Base-by-base conservation (phyloP, 257 asterid genomes). In the Solanum chmielewskii region DNA sequence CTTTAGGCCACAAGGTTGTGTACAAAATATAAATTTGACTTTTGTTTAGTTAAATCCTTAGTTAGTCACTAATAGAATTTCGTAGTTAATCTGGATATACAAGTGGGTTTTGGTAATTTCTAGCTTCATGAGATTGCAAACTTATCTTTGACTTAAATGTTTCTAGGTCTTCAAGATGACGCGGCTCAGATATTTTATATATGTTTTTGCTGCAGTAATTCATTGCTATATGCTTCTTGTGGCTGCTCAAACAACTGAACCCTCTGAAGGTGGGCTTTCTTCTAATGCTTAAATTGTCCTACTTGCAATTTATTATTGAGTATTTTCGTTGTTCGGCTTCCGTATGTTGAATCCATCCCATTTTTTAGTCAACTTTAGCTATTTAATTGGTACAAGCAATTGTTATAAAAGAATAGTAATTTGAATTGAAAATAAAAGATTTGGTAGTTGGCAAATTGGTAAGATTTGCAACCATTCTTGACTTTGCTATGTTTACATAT, bases 221-320 rank as follows among this genome's bases (percentile, higher is more conserved):
- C 64, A 52, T 85, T 85, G 73, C 84, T 88, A 41, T 68, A 52
- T 83, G 83, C 83, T 80, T 27, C 87, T 88, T 88, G 77, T 37
- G 33, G 74, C 23, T 69, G 66, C 88, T 76, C 87, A 69, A 27
- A 73, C 86, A n/a, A 88, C 90, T 37, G 85, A 88, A 39, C 90
- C 90, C 15, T 49, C 85, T 71, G 90, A 88, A 86, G 90, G 90
- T 88, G 33, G 35, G 27, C 31, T 86, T 52, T n/a, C 83, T 73
- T 74, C 52, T 27, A 33, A 35, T 86, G 84, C 29, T 52, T 23
- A 20, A 23, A 31, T 35, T 47, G 44, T 80, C 44, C 10, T 47
- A 37, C 85, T 49, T 47, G 85, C 68, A 16, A 15, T 47, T 5
- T 37, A 80, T 47, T 47, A 27, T 80, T 47, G 84, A 78, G 66